Evolutionary conservation across 805 yeast species (phyloP), one percentile per base, ranked within the genome.

Genomic region (Kuraishia hungarica): DNA sequence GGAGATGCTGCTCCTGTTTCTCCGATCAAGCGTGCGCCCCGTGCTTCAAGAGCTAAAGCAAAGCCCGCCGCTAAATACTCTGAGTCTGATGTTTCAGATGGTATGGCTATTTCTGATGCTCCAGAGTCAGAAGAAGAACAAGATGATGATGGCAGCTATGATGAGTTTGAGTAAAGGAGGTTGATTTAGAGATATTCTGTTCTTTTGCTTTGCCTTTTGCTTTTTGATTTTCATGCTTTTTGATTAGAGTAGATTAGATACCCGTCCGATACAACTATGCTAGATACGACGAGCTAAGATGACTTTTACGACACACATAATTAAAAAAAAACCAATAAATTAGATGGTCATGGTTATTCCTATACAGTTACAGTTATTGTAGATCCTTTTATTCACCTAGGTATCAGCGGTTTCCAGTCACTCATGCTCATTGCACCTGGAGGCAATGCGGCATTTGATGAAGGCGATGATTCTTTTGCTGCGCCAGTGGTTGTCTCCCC

Each of bases 71-170:
- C 21, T 20, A 39, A 10, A 26, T 35, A 35, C 17, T 23, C 39
- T 11, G 48, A 47, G 24, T 47, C 49, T 17, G 51, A 50, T 26
- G 29, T 29, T 20, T 51, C 53, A 22, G 50, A 20, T 22, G 28
- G 29, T 35, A n/a, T n/a, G n/a, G n/a, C n/a, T n/a, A 51, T 55
- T 6, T 49, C 60, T 35, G 64, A 60, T 43, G 56, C 56, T 10
- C 21, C 23, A 28, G 23, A 21, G n/a, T n/a, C n/a, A n/a, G n/a
- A n/a, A n/a, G 53, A 51, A 11, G 46, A 46, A 13, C n/a, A 8
- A 21, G 52, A 50, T 17, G 57, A 56, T 24, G 56, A 58, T 15
- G 62, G 61, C 17, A 50, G 46, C 29, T 52, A 50, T 35, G 52
- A 50, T 10, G 53, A 54, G 15, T 58, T 58, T 19, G 64, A 56